phyloP scores from a whole-genome alignment of 2,329 filamentous ascomycete genomes.

The Diplodia mutila region DNA sequence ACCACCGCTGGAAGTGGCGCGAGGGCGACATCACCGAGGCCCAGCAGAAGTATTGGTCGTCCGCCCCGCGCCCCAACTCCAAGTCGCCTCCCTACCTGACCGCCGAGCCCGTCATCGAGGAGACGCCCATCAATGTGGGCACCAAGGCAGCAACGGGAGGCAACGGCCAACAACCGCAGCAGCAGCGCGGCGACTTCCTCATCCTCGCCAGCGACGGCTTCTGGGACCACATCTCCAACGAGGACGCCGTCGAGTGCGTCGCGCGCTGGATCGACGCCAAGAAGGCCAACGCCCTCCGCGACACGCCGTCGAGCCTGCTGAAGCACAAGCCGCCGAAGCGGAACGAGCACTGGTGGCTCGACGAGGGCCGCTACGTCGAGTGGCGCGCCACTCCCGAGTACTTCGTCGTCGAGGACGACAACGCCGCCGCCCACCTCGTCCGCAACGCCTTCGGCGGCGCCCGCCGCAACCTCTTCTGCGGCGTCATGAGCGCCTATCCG shows the following conservation, averaged over 20 bases:
- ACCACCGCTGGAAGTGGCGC: conserved; percentile 70
- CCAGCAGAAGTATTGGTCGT: conserved; percentile 55
- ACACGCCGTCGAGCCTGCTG: conserved; percentile 12
- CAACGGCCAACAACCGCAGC: background rate
- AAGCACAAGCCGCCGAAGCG: background rate
- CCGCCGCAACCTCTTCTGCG: conserved; percentile 45
- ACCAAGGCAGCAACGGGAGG: background rate
- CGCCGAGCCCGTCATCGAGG: conserved; percentile 67
- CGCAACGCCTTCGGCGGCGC: conserved; percentile 59
- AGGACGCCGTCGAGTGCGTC: conserved; percentile 62
- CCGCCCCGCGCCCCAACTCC: conserved; percentile 47
- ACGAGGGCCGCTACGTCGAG: conserved; percentile 35
- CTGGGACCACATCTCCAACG: conserved; percentile 64
- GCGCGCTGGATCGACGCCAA: conserved; percentile 57
- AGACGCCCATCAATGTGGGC: conserved; percentile 52
- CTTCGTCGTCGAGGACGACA: conserved; percentile 56
- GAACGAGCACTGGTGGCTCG: conserved; percentile 27
- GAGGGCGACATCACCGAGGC: conserved; percentile 52
- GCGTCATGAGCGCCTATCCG: conserved; percentile 41
- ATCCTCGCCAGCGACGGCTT: conserved; percentile 70
- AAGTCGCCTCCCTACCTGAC: conserved; percentile 69
- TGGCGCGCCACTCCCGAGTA: conserved; percentile 49
- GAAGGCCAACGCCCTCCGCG: conserved; percentile 27
- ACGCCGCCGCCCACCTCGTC: conserved; percentile 57
- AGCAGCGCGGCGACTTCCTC: conserved; percentile 55